Evolutionary conservation across 176 grass and related monocot species (phyloP).

Genomic region (Olyra latifolia): DNA sequence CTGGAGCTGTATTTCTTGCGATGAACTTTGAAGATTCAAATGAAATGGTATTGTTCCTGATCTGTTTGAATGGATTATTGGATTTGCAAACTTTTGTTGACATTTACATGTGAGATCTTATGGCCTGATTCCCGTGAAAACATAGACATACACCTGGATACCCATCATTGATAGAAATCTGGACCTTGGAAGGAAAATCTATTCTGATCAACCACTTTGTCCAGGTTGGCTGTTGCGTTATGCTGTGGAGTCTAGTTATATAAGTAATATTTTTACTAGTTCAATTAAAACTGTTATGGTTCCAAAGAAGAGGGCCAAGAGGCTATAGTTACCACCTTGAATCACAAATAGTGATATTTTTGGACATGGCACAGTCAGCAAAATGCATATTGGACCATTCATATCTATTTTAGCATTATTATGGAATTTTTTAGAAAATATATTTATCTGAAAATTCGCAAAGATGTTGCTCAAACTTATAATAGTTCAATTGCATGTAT

Average conservation of each 20-base stretch:
- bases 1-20: background rate
- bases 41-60: background rate
- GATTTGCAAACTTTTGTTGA: background rate
- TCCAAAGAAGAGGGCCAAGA: background rate
- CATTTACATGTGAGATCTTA: background rate
- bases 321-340: background rate
- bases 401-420: background rate
- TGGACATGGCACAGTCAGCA: background rate
- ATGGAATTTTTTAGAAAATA: background rate
- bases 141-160: constrained; percentile 1
- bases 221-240: background rate
- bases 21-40: background rate
- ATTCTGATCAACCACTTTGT: background rate
- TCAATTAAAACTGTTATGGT: background rate
- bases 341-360: background rate
- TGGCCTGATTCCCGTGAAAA: background rate
- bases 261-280: background rate
- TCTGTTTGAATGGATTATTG: background rate
- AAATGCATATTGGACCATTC: background rate
- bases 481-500: background rate
- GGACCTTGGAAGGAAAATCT: background rate
- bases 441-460: background rate
- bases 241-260: background rate
- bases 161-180: background rate
- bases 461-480: background rate